Conservation (phyloP, 306 rosid species). For the Cotoneaster glaucophyllus region DNA sequence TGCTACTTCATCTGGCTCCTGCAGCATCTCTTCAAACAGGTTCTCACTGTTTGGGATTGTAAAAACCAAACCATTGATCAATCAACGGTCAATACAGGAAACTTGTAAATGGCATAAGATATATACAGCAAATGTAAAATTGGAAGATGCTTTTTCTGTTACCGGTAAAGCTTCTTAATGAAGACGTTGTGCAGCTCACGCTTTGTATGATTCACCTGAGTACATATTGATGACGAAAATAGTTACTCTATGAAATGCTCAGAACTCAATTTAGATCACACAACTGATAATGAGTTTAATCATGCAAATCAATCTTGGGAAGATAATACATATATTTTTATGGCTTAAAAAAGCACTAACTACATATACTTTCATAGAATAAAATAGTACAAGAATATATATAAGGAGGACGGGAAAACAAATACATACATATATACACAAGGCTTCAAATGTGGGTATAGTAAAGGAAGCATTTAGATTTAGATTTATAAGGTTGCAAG, state of each 20-base stretch:
- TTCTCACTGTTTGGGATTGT: constrained; percentile 58
- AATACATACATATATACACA: background rate
- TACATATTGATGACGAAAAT: constrained; percentile 4
- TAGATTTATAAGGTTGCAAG: background rate
- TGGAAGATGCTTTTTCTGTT: background rate
- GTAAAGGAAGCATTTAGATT: background rate
- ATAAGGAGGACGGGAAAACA: background rate
- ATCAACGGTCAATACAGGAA: constrained; percentile 13
- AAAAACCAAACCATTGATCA: constrained; percentile 15
- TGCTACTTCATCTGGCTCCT: constrained; percentile 89
- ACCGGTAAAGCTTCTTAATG: constrained; percentile 94
- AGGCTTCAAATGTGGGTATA: background rate
- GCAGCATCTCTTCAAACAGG: constrained; percentile 92
- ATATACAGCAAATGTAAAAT: background rate
- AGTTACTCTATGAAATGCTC: constrained; percentile 1
- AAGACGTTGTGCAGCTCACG: constrained; percentile 92
- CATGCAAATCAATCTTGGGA: background rate
- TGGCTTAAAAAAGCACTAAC: background rate
- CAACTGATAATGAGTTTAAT: background rate
- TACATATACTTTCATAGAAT: background rate
- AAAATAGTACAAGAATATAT: background rate
- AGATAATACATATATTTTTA: background rate
- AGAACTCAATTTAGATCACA: background rate
- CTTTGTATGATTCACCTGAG: constrained; percentile 88
- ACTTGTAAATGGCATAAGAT: background rate